Evolutionary conservation across 345 rosid species (phyloP).

Genomic region (Cardamine occulta): DNA sequence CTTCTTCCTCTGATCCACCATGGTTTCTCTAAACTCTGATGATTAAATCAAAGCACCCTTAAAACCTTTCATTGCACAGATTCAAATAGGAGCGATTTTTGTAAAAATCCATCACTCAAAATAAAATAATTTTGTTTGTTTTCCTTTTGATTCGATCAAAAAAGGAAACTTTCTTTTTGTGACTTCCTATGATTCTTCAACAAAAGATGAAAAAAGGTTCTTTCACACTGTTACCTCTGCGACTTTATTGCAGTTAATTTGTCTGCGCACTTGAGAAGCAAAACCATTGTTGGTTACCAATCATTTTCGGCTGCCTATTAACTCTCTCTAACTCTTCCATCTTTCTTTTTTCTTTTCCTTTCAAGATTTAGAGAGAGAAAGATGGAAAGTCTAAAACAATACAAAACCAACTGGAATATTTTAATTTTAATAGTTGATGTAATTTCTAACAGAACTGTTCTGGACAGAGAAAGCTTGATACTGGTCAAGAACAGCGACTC

Average conservation of each 20-base stretch:
- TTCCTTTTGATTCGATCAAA: slow-evolving; percentile 13
- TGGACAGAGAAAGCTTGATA: slow-evolving; percentile 28
- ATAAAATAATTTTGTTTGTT: neutral
- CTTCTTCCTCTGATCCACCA: slow-evolving; percentile 60
- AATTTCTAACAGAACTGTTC: slow-evolving; percentile 27
- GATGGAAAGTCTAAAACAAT: slow-evolving; percentile 16
- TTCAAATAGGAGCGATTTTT: slow-evolving; percentile 16
- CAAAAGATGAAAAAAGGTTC: neutral
- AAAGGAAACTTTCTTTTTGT: slow-evolving; percentile 24
- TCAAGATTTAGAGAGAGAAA: slow-evolving; percentile 43
- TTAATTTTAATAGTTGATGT: slow-evolving; percentile 1
- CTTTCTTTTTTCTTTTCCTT: slow-evolving; percentile 11
- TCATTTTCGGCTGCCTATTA: slow-evolving; percentile 30
- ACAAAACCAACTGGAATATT: slow-evolving; percentile 29
- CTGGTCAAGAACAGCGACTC: slow-evolving; percentile 46
- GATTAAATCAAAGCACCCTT: slow-evolving; percentile 29
- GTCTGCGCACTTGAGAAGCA: slow-evolving; percentile 23
- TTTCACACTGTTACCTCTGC: slow-evolving; percentile 40
- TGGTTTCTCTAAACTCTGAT: slow-evolving; percentile 49
- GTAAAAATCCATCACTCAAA: neutral
- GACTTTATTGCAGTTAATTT: slow-evolving; percentile 31
- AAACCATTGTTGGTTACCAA: slow-evolving; percentile 41
- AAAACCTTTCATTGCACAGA: slow-evolving; percentile 24
- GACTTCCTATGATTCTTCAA: slow-evolving; percentile 10
- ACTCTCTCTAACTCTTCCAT: slow-evolving; percentile 44